Evolutionary conservation across 306 rosid species (phyloP), one percentile per base, ranked within the genome.

Genomic region (Medicago lupulina): DNA sequence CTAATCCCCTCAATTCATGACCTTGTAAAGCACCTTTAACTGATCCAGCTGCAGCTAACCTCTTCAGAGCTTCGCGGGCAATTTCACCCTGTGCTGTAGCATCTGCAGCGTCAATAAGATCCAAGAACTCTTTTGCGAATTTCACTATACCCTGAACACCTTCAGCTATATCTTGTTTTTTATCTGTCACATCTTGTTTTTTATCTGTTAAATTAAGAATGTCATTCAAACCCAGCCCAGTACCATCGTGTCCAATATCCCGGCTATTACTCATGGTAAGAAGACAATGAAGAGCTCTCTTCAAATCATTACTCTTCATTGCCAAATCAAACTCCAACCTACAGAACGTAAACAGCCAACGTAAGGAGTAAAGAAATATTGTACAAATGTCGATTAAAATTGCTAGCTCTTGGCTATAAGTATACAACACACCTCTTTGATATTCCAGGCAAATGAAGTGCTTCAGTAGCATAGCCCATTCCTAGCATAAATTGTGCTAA

Each of bases 201-300:
- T 87, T 92, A 41, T 87, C 92, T n/a, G 90, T 81, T 76, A 95
- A 64, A 84, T 88, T 95, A 75, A 95, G 97, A 86, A 95, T 92
- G 89, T 95, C 98, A 76, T 80, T 92, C 96, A 95, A 87, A 83
- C 87, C 88, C 71, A 95, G 95, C 66, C 97, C 97, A 57, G 93
- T 53, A 70, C 67, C 85, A 82, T 92, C 97, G 31, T 84, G 83
- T 66, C 99, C 99, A 76, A 95, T 78, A 75, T 87, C 93, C 86
- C 98, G 83, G 86, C 99, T 95, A 83, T 95, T 95, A 87, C 99
- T 95, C 99, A 95, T 95, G 79, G 97, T 95, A 76, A 95, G 93
- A 80, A 95, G 98, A 82, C 98, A 92, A 84, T 95, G 98, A 49
- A 95, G 98, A 78, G 99, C 99, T 88, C 99, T 89, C 87, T 89